phyloP scores from a whole-genome alignment of 75 land plant genomes.

The Azolla pinnata region DNA sequence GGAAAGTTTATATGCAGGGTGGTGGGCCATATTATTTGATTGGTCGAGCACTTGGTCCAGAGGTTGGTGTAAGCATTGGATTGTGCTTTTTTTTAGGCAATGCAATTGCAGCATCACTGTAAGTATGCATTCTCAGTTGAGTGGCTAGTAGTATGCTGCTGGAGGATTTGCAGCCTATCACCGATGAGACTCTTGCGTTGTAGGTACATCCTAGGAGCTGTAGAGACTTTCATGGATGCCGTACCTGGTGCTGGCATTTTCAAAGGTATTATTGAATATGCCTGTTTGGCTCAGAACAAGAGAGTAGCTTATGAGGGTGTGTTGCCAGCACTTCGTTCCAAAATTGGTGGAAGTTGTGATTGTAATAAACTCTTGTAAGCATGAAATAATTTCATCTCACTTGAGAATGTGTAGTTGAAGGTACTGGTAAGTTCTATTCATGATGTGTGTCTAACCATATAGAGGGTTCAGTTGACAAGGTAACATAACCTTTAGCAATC shows the following conservation, averaged over 20 bases:
- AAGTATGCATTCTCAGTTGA: conserved; percentile 26
- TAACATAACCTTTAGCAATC: no score
- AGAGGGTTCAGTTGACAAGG: no score
- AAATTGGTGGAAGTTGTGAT: no score
- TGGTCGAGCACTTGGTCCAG: conserved; percentile 99
- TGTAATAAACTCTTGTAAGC: no score
- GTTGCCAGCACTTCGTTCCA: no score
- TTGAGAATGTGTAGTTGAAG: no score
- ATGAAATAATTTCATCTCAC: no score
- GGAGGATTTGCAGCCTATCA: not conserved
- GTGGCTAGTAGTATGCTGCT: not conserved
- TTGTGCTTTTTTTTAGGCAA: conserved; percentile 95
- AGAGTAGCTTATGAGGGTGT: no score
- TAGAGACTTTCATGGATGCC: conserved; percentile 93
- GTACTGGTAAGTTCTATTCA: no score
- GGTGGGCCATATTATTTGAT: conserved; percentile 99
- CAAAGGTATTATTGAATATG: conserved; percentile 51
- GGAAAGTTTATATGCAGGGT: conserved; percentile 39
- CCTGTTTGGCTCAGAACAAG: no score
- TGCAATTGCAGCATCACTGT: conserved; percentile 97
- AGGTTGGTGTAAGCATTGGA: conserved; percentile 99
- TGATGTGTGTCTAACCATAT: no score
- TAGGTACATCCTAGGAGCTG: conserved; percentile 96
- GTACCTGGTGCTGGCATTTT: conserved; percentile 91
- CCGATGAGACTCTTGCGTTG: no score